phyloP scores from a whole-genome alignment of 1,284 basidiomycete genomes.

The Taiwanofungus camphoratus region DNA sequence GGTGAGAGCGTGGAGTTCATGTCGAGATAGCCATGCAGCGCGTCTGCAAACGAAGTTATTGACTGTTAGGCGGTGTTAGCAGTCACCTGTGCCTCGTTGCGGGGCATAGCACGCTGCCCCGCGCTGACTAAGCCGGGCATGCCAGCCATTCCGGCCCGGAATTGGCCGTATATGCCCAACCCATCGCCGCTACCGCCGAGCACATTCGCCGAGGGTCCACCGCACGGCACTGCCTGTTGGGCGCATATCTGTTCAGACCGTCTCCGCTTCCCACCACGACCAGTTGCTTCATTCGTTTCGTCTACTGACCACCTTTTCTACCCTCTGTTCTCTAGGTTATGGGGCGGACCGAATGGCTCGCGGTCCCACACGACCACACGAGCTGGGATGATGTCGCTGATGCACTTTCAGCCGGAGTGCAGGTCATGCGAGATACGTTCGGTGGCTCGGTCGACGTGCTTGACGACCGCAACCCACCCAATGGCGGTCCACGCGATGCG shows the following conservation, averaged over 20 bases:
- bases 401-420: constrained; percentile 17
- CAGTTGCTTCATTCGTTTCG: constrained; percentile 6
- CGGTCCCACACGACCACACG: constrained; percentile 4
- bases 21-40: constrained; percentile 21
- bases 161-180: not conserved
- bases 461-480: constrained; percentile 21
- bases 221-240: not conserved
- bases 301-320: constrained; percentile 6
- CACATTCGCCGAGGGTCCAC: not conserved
- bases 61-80: constrained; percentile 2
- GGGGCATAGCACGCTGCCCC: constrained; percentile 7
- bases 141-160: not conserved
- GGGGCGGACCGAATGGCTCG: constrained; percentile 11
- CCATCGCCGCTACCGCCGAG: not conserved
- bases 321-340: constrained; percentile 11
- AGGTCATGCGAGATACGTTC: constrained; percentile 24
- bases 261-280: constrained; percentile 13
- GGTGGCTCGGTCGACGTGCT: constrained; percentile 16
- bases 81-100: constrained; percentile 2
- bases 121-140: constrained; percentile 10
- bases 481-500: constrained; percentile 35
- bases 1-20: constrained; percentile 39
- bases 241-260: constrained; percentile 8
- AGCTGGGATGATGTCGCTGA: constrained; percentile 17
- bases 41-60: constrained; percentile 8